phyloP scores from a whole-genome alignment of 2,329 filamentous ascomycete genomes.

The Fusarium sp. region DNA sequence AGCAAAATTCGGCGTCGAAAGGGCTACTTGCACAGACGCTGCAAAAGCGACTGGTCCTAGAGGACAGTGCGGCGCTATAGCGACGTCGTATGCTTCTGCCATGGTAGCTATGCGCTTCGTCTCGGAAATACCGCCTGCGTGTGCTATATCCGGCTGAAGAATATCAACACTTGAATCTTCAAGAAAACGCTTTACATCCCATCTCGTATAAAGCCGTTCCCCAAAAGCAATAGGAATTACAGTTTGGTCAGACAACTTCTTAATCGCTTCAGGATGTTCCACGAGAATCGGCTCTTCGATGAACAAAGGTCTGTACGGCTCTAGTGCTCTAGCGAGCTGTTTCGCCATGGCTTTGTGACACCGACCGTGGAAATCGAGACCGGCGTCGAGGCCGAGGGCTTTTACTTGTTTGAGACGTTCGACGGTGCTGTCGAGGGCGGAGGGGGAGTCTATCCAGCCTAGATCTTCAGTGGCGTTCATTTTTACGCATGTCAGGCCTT shows the following conservation, averaged over 20 bases:
- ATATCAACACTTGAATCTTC: constrained; percentile 76
- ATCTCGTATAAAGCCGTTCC: constrained; percentile 76
- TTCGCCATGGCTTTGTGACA: constrained; percentile 85
- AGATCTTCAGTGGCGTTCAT: constrained; percentile 85
- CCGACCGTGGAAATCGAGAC: constrained; percentile 81
- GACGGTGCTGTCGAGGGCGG: constrained; percentile 69
- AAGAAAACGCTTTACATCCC: constrained; percentile 79
- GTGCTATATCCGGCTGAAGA: constrained; percentile 77
- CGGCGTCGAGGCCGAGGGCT: constrained; percentile 75
- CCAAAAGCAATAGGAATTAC: constrained; percentile 76
- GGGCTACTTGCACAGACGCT: constrained; percentile 75
- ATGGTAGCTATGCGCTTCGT: constrained; percentile 75
- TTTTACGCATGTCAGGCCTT: constrained; percentile 73
- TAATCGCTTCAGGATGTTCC: constrained; percentile 74
- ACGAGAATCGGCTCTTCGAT: constrained; percentile 79
- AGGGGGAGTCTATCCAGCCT: constrained; percentile 79
- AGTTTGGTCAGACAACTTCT: constrained; percentile 39
- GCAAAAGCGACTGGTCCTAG: constrained; percentile 79
- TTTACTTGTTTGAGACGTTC: constrained; percentile 77
- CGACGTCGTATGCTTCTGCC: constrained; percentile 79
- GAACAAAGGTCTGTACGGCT: constrained; percentile 77
- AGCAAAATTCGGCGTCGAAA: constrained; percentile 70
- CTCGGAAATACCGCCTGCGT: constrained; percentile 79
- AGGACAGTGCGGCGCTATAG: constrained; percentile 78
- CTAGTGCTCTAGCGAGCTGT: constrained; percentile 74